Evolutionary conservation across 108 stramenopile genomes (phyloP), one percentile per base, ranked within the genome.

Genomic region (Craspedostauros australis): DNA sequence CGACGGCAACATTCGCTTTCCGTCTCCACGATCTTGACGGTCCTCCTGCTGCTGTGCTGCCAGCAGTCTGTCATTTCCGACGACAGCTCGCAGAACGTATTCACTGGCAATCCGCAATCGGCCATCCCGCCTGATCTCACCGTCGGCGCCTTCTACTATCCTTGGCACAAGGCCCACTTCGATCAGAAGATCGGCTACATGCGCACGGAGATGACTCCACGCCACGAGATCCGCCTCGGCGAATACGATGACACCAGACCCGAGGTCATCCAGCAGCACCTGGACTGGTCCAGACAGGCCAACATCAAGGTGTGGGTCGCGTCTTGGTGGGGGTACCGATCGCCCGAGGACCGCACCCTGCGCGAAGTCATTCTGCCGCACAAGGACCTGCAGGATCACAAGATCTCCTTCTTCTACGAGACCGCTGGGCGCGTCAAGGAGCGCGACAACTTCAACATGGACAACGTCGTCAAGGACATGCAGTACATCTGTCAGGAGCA

Each of bases 371-470:
- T 66, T 20, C 28, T 70, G 12, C 22, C 51, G 29, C 28, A 44
- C 33, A 18, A 7, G 5, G 15, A 57, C 12, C 39, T 50, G 23
- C 32, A 47, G 1, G 41, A 62, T 52, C 61, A 56, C 45, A 70
- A 70, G 50, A 43, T 75, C 8, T 64, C 74, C 4, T 34, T 75
- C 16, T 46, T 66, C 40, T 75, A 75, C 26, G 74, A 75, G 38
- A 60, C 64, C 14, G 52, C 49, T 23, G 60, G 54, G 12, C 25
- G 64, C 9, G 46, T 65, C 51, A 58, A 58, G 5, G 25, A 34
- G 7, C 24, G 39, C 11, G 46, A 60, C 32, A 43, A 51, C 20
- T 18, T 39, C 22, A 8, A 25, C 22, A 25, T 18, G 19, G 2
- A 39, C 22, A 21, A 28, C 43, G 27, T 49, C 9, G 7, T 2